Percentiles rank a stretch among this genome's conserved stretches.
These are phyloP conservation scores for Mucor saturninus DNA, from an alignment of 371 early-diverging fungal genomes.

Conservation along the genomic window DNA sequence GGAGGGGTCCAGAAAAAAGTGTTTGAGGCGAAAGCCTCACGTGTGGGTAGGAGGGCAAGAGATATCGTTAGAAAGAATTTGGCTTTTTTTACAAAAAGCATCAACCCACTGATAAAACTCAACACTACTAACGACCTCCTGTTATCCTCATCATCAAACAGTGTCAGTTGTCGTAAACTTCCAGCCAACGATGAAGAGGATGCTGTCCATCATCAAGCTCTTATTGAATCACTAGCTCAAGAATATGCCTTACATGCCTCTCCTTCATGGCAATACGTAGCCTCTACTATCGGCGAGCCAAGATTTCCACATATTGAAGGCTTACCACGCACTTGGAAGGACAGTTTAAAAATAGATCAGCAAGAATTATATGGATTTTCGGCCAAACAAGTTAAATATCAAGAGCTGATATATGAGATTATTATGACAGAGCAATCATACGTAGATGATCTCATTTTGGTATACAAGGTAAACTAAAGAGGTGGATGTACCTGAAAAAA, in stretches of 20 bases:
- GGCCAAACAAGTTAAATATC: conserved; percentile 50
- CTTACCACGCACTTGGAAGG: conserved; percentile 33
- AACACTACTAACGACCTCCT: conserved; percentile 10
- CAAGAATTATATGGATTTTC: conserved; percentile 10
- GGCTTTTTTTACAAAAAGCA: conserved; percentile 24
- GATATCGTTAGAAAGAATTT: conserved; percentile 25
- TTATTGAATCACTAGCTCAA: conserved; percentile 1
- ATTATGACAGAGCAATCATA: conserved; percentile 67
- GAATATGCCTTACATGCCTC: conserved; percentile 18
- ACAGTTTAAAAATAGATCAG: conserved; percentile 13
- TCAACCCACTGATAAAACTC: conserved; percentile 13
- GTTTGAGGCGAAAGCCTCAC: conserved; percentile 16
- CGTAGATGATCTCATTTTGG: conserved; percentile 61
- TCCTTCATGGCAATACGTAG: conserved; percentile 20
- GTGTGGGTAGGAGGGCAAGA: conserved; percentile 24
- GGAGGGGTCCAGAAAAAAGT: conserved; percentile 23
- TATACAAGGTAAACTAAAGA: conserved; percentile 51
- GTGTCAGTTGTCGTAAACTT: background rate
- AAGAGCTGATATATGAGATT: conserved; percentile 72
- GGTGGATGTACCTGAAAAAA: background rate
- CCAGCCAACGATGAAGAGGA: conserved; percentile 22
- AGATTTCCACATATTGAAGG: conserved; percentile 14
- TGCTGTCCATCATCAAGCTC: conserved; percentile 6
- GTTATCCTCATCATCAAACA: conserved; percentile 1
- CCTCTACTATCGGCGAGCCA: conserved; percentile 13